Conservation (phyloP, 2,329 filamentous ascomycete species). For the Aspergillus sp. region DNA sequence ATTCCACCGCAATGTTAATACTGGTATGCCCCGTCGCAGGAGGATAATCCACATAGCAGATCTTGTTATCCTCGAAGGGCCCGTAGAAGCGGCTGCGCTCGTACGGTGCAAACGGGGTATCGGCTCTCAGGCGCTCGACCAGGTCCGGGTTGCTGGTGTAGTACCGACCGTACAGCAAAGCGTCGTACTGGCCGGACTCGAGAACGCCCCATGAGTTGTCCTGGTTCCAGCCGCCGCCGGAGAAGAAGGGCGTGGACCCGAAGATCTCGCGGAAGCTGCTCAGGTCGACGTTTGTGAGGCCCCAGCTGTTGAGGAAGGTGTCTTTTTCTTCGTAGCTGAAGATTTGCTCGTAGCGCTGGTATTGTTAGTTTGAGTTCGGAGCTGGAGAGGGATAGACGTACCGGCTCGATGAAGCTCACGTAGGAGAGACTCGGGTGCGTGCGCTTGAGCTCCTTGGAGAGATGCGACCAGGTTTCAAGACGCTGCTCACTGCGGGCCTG, state of each 20-base stretch:
- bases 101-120: constrained; percentile 42
- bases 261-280: constrained; percentile 53
- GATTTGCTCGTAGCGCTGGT: constrained; percentile 53
- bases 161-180: constrained; percentile 48
- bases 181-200: constrained; percentile 50
- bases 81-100: constrained; percentile 49
- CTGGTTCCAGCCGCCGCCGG: constrained; percentile 56
- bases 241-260: constrained; percentile 55
- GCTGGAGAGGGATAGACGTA: constrained; percentile 12
- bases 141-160: constrained; percentile 54
- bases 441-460: constrained; percentile 52
- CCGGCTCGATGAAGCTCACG: constrained; percentile 57
- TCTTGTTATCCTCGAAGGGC: constrained; percentile 34
- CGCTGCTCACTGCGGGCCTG: constrained; percentile 52
- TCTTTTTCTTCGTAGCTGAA: constrained; percentile 52
- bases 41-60: constrained; percentile 33
- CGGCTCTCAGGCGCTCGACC: constrained; percentile 44
- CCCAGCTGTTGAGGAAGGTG: constrained; percentile 50
- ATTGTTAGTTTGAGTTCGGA: background rate
- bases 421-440: constrained; percentile 50
- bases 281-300: constrained; percentile 47
- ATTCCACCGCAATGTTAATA: background rate
- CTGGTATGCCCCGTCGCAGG: constrained; percentile 6
- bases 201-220: constrained; percentile 52
- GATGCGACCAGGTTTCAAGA: constrained; percentile 53